These are phyloP conservation scores for Mollisia scopiformis DNA, from an alignment of 2,329 filamentous ascomycete genomes.

Conservation along the genomic window DNA sequence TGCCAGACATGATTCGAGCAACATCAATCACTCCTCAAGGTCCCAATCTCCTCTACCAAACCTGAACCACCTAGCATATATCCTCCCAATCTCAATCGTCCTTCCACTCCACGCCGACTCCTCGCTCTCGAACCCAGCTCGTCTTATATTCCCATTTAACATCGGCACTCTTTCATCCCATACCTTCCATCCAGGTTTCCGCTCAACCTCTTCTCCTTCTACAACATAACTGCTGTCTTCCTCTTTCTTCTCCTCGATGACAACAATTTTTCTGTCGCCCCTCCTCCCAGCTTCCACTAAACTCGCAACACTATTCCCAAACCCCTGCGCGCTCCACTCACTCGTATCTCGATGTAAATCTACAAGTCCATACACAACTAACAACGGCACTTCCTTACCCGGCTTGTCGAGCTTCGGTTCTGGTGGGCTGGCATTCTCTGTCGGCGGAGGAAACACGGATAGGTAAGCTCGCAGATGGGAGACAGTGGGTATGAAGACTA, in stretches of 20 bases:
- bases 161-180: constrained; percentile 61
- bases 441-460: constrained; percentile 44
- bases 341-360: constrained; percentile 67
- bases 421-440: constrained; percentile 2
- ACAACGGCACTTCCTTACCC: constrained; percentile 40
- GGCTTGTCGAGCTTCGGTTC: constrained; percentile 18
- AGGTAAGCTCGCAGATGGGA: constrained; percentile 79
- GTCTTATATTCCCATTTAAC: constrained; percentile 57
- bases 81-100: constrained; percentile 57
- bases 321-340: constrained; percentile 76
- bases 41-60: constrained; percentile 48
- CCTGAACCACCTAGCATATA: constrained; percentile 69
- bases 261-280: constrained; percentile 45
- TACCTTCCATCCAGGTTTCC: constrained; percentile 21
- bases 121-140: constrained; percentile 44
- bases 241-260: constrained; percentile 46
- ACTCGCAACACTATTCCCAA: constrained; percentile 63
- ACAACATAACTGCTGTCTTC: constrained; percentile 33
- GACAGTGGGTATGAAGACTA: constrained; percentile 76
- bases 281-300: constrained; percentile 63
- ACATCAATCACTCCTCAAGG: constrained; percentile 2
- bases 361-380: constrained; percentile 69
- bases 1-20: constrained; percentile 3
- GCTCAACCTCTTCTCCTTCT: constrained; percentile 41
- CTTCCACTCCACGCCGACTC: constrained; percentile 60